Percentiles rank a stretch among this genome's conserved stretches.
Evolutionary conservation across 306 rosid genomes (phyloP).

Genomic region (Castanopsis chinensis): DNA sequence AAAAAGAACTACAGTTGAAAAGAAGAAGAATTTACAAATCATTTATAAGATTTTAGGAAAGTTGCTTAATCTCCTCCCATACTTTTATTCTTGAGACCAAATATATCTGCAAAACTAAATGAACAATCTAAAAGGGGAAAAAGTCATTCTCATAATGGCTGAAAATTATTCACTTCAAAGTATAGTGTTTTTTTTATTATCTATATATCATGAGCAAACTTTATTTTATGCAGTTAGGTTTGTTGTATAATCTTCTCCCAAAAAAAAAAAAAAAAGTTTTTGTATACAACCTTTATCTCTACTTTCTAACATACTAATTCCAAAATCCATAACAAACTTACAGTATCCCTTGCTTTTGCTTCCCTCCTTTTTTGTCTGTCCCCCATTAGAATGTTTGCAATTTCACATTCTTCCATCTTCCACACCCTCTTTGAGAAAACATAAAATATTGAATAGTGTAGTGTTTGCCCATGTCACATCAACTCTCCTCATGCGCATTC

Average conservation of each 20-base stretch:
- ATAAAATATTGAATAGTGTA: neutral
- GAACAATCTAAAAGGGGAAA: neutral
- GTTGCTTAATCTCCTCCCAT: neutral
- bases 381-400: neutral
- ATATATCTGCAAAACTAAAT: neutral
- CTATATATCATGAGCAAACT: neutral
- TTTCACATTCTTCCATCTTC: neutral
- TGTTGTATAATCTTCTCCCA: neutral
- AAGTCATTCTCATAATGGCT: neutral
- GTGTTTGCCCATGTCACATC: neutral
- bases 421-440: neutral
- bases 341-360: neutral
- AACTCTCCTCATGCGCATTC: neutral
- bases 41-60: neutral
- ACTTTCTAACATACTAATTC: neutral
- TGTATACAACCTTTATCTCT: neutral
- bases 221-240: neutral
- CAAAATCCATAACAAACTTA: neutral
- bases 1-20: neutral
- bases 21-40: neutral
- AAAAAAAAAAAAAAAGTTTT: neutral
- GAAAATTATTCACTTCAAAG: neutral
- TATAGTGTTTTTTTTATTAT: neutral
- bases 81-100: neutral
- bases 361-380: neutral